phyloP scores from a whole-genome alignment of 1,284 basidiomycete species.

The Ceratobasidium sp. region DNA sequence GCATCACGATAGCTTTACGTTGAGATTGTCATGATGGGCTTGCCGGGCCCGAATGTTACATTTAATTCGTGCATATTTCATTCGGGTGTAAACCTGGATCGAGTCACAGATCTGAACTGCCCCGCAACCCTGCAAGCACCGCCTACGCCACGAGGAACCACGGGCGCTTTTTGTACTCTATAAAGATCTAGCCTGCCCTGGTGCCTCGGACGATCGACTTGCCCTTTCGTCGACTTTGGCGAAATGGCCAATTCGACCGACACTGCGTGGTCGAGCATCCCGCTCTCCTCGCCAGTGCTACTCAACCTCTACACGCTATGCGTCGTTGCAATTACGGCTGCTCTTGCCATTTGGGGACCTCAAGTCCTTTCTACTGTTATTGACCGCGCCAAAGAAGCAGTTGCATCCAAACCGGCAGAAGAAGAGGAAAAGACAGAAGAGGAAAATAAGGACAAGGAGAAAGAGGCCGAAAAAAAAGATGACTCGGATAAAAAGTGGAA shows the following conservation, averaged over 20 bases:
- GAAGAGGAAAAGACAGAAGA: neutral
- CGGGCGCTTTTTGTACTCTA: constrained; percentile 20
- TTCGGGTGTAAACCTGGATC: too few species aligned
- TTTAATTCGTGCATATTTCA: too few species aligned
- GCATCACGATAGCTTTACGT: too few species aligned
- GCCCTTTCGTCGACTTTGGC: neutral
- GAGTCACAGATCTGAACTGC: too few species aligned
- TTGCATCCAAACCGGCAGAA: neutral
- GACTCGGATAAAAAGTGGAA: constrained; percentile 33
- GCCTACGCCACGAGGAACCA: neutral
- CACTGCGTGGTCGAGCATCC: neutral
- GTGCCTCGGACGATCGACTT: neutral
- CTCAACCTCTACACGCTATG: constrained; percentile 20
- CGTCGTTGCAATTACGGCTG: constrained; percentile 21
- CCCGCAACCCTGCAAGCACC: neutral
- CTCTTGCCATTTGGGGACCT: constrained; percentile 29
- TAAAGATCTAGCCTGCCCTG: neutral
- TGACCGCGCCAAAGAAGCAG: constrained; percentile 17
- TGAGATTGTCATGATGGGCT: too few species aligned
- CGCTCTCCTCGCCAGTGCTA: constrained; percentile 26
- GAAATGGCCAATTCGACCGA: neutral
- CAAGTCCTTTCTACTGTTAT: neutral
- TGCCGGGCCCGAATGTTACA: too few species aligned
- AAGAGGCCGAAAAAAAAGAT: neutral
- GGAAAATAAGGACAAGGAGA: constrained; percentile 17